A percentile compares a stretch with the other conserved stretches of the same genome.
These are phyloP conservation scores for Aegilops bicornis DNA, from an alignment of 176 grass and related monocot species.

Conservation along the genomic window DNA sequence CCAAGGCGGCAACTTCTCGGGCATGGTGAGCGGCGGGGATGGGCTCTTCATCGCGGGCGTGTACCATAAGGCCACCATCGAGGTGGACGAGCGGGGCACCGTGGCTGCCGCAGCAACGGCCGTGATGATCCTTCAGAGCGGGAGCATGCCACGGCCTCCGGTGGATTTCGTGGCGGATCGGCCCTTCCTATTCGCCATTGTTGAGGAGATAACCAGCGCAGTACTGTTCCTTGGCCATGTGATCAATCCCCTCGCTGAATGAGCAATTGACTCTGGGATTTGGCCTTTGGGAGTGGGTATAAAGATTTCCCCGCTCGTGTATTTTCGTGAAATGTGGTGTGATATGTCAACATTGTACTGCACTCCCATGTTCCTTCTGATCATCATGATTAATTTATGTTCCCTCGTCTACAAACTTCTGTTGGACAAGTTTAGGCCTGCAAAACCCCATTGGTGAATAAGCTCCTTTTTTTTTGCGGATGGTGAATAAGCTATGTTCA, in stretches of 20 bases:
- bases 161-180: background rate
- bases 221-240: background rate
- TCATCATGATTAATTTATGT: too few relatives aligned
- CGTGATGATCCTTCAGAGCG: background rate
- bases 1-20: slow-evolving; percentile 24
- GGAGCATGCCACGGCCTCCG: background rate
- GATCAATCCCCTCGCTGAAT: background rate
- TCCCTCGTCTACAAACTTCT: too few relatives aligned
- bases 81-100: slow-evolving; percentile 43
- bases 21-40: slow-evolving; percentile 24
- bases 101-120: slow-evolving; percentile 24
- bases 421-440: too few relatives aligned
- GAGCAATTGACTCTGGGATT: background rate
- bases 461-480: too few relatives aligned
- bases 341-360: too few relatives aligned
- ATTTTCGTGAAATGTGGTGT: too few relatives aligned
- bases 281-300: too few relatives aligned
- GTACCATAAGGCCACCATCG: slow-evolving; percentile 36
- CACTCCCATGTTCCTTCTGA: too few relatives aligned
- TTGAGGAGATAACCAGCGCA: background rate
- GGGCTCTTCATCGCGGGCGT: background rate
- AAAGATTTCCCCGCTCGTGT: too few relatives aligned
- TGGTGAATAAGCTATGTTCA: too few relatives aligned
- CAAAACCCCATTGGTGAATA: too few relatives aligned
- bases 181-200: background rate